These are phyloP conservation scores for Asterophora parasitica DNA, from an alignment of 768 basidiomycete genomes.

Conservation along the genomic window DNA sequence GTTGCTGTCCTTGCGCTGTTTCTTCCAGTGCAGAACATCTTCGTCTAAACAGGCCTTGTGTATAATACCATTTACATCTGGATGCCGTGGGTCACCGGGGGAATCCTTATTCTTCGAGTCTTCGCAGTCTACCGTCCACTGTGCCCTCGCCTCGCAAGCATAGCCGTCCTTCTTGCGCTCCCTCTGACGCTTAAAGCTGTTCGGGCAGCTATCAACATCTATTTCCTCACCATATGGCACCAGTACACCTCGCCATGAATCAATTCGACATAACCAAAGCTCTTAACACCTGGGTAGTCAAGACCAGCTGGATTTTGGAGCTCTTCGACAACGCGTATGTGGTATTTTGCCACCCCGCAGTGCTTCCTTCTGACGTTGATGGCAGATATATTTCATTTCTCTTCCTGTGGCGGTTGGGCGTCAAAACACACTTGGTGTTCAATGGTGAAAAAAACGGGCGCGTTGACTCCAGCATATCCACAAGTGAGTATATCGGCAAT, in stretches of 20 bases:
- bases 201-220: conserved; percentile 1
- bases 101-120: conserved; percentile 6
- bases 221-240: neutral
- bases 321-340: conserved; percentile 6
- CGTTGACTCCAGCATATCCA: neutral
- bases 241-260: neutral
- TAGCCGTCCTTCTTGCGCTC: neutral
- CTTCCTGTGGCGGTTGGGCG: conserved; percentile 1
- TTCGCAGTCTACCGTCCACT: neutral
- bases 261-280: neutral
- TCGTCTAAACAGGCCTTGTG: neutral
- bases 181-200: neutral
- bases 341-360: neutral
- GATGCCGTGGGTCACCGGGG: conserved; percentile 8
- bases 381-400: conserved; percentile 2
- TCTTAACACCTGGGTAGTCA: conserved; percentile 4
- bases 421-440: neutral
- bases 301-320: conserved; percentile 3
- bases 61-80: neutral
- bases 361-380: neutral
- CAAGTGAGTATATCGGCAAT: neutral
- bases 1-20: neutral
- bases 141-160: neutral
- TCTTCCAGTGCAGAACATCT: neutral
- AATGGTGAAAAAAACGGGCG: neutral